Percentiles rank a stretch among this genome's conserved stretches.
Conservation (phyloP, 169 alveolate genomes). For the Amoebophrya sp. region DNA sequence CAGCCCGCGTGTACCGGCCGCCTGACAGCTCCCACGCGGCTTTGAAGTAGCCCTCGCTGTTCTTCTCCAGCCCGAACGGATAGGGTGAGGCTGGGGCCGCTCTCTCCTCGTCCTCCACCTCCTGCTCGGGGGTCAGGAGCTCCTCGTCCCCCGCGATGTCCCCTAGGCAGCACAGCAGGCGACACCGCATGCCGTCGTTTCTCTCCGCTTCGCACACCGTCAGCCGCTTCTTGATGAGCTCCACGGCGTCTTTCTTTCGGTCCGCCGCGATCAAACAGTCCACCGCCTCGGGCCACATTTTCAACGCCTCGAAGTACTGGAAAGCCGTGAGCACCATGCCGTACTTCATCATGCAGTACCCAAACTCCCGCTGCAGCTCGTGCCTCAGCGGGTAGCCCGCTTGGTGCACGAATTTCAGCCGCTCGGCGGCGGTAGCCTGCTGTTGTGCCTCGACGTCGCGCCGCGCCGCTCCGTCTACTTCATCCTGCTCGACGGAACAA, state of each 20-base stretch:
- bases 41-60: neutral
- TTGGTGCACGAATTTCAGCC: neutral
- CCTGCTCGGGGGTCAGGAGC: neutral
- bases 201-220: neutral
- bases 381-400: neutral
- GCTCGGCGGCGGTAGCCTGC: neutral
- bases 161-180: neutral
- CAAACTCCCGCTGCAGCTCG: neutral
- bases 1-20: neutral
- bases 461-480: no score
- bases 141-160: neutral
- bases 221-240: neutral
- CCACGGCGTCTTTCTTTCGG: neutral
- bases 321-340: neutral
- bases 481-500: no score
- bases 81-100: no score
- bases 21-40: neutral
- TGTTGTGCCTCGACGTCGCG: no score
- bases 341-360: neutral
- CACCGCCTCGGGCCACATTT: neutral
- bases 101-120: neutral
- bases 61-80: no score
- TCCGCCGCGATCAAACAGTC: neutral
- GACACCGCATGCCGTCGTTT: neutral
- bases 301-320: neutral